Base-by-base conservation (phyloP, 225 moss, liverwort and hornwort species). In the Physcomitrium patens region DNA sequence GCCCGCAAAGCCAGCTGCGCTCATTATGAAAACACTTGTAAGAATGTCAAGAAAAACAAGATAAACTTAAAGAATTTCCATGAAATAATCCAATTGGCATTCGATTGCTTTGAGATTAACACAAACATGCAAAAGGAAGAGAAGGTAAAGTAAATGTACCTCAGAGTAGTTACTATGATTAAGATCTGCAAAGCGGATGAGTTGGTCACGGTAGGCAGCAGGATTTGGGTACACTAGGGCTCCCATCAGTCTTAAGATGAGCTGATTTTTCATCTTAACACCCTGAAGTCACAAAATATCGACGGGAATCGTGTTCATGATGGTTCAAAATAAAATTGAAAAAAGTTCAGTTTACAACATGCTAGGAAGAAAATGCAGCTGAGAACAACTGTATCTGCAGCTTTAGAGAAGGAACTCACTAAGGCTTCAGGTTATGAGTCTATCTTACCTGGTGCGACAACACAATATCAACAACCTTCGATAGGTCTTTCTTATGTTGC, bases 141-240 rank as follows among this genome's bases (percentile, higher is more conserved):
- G 31, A 43, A 63, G 57, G 54, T 14, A 23, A 67, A 66, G 15
- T 56, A 65, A 19, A 70, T 76, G 66, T 76, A 99, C 97, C 97
- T 99, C 97, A 76, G 90, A 80, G 55, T 94, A 91, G 74, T 75
- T 86, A 81, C 79, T 90, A 65, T 95, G 95, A 61, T 88, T 91
- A 53, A 99, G 83, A 76, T 90, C 91, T 64, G 99, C 86, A 77
- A 95, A 99, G 69, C 89, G 84, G 41, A 93, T 90, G 8, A 99
- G 78, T 19, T 93, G 93, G 14, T 89, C 99, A 84, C 95, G 91
- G 77, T 99, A 99, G 19, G 95, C 93, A 60, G 92, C 95, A 43
- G 99, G 99, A 50, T 99, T 99, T 24, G 91, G 91, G 72, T 99
- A 99, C 54, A 95, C 99, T 22, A 99, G 66, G 43, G 95, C 95